phyloP scores from a whole-genome alignment of 2,329 filamentous ascomycete species.

The Colletotrichum lupini region DNA sequence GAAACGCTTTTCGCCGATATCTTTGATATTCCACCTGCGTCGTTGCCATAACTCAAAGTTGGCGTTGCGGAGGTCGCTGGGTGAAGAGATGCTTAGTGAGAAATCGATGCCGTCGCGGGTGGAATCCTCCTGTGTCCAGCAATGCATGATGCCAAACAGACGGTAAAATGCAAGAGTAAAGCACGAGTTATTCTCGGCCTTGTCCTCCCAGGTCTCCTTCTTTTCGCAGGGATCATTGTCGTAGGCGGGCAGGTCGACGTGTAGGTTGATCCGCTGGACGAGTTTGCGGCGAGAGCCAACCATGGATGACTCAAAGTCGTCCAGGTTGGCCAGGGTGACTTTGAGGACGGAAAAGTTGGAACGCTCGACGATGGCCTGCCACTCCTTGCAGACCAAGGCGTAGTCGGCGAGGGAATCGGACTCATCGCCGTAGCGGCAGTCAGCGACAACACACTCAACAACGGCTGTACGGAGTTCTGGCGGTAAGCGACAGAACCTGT shows the following conservation, averaged over 20 bases:
- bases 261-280: slow-evolving; percentile 38
- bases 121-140: slow-evolving; percentile 36
- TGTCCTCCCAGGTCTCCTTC: slow-evolving; percentile 40
- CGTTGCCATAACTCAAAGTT: slow-evolving; percentile 36
- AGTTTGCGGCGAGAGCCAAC: slow-evolving; percentile 36
- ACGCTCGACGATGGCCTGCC: slow-evolving; percentile 41
- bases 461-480: slow-evolving; percentile 34
- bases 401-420: slow-evolving; percentile 36
- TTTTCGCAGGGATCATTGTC: slow-evolving; percentile 35
- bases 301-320: slow-evolving; percentile 38
- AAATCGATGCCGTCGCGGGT: slow-evolving; percentile 34
- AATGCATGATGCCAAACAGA: slow-evolving; percentile 39
- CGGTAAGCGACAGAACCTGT: slow-evolving; percentile 25
- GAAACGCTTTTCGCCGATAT: slow-evolving; percentile 39
- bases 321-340: slow-evolving; percentile 35
- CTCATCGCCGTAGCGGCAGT: slow-evolving; percentile 36
- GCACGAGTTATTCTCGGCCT: slow-evolving; percentile 40
- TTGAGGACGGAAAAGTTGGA: slow-evolving; percentile 39
- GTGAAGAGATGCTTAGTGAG: slow-evolving; percentile 34
- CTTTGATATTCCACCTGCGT: slow-evolving; percentile 35
- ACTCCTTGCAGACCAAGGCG: slow-evolving; percentile 41
- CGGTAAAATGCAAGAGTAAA: slow-evolving; percentile 40
- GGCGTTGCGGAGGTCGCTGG: slow-evolving; percentile 38
- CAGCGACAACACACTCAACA: slow-evolving; percentile 33
- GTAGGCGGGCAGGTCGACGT: slow-evolving; percentile 40